Conservation (phyloP, 306 rosid species). For the Dryas drummondii region DNA sequence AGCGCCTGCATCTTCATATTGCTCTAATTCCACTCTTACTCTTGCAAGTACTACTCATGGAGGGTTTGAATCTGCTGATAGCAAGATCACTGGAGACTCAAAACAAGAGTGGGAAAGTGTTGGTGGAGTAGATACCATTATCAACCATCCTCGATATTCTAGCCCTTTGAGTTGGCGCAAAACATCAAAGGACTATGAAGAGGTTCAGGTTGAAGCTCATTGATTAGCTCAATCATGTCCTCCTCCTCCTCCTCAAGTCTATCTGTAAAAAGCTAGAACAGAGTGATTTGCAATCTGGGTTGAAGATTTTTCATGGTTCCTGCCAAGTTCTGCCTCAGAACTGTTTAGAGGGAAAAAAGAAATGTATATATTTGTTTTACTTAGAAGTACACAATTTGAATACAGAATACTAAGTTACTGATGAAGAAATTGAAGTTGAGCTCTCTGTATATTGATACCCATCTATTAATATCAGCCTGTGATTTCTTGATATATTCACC, state of each 20-base stretch:
- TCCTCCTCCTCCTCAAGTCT: background rate
- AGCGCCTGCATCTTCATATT: conserved; percentile 22
- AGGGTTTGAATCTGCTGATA: too few relatives aligned
- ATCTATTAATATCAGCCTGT: background rate
- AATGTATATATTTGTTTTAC: background rate
- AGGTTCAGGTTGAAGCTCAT: conserved; percentile 36
- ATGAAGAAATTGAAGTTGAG: background rate
- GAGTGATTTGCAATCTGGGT: background rate
- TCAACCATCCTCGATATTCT: conserved; percentile 39
- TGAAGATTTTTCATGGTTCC: background rate
- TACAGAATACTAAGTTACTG: background rate
- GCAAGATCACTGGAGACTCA: conserved; percentile 7
- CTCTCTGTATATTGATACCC: background rate
- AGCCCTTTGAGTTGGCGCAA: conserved; percentile 34
- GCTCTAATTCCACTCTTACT: conserved; percentile 6
- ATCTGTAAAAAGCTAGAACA: background rate
- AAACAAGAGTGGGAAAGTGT: conserved; percentile 54
- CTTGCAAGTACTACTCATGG: too few relatives aligned
- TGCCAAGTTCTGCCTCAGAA: conserved; percentile 2
- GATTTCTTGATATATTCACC: too few relatives aligned
- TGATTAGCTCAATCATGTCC: background rate
- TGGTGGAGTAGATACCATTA: conserved; percentile 44
- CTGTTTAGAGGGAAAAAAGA: background rate
- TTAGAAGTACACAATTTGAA: background rate
- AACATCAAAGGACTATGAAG: conserved; percentile 24